Evolutionary conservation across 768 basidiomycete species (phyloP), one percentile per base, ranked within the genome.

Genomic region (Amanita inopinata): DNA sequence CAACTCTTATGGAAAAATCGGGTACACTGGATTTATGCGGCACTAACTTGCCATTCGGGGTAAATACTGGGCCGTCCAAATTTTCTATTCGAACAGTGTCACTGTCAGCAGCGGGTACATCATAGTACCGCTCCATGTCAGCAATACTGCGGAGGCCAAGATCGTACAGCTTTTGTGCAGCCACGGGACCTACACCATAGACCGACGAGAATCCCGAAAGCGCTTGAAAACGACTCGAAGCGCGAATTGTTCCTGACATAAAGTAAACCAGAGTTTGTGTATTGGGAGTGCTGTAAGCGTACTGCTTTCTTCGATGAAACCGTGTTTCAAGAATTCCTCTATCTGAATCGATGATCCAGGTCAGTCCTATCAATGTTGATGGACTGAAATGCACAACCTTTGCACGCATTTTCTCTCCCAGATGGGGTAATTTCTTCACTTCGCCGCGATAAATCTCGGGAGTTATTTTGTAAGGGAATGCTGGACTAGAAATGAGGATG

Each of bases 181-280:
- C 83, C n/a, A 62, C 58, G 0, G 86, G 67, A 5, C 88, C 88
- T 24, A 91, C 79, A 6, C 84, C 80, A 41, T 91, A 78, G 43
- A 91, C 60, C 4, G 73, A 65, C 10, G 71, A 62, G 52, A 91
- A 85, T 0, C 62, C 52, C 5, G 70, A 69, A 5, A 89, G 67
- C 0, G 74, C 58, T 38, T 64, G 59, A 55, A 74, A 86, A 25
- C 82, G 75, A 18, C 66, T 48, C 0, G 77, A 76, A 4, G 55
- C 53, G 4, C 60, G 57, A 7, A 72, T 73, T 6, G 53, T 65
- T 56, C 68, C 76, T 83, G 43, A n/a, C n/a, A n/a, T 34, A 68
- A 69, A 64, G 19, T 70, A 45, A 14, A 49, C 47, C 14, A 12
- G n/a, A 35, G 17, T 31, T 0, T 46, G n/a, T 40, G 32, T 18